Base-by-base conservation (phyloP, 225 moss, liverwort and hornwort genomes). In the Pleurozium schreberi region DNA sequence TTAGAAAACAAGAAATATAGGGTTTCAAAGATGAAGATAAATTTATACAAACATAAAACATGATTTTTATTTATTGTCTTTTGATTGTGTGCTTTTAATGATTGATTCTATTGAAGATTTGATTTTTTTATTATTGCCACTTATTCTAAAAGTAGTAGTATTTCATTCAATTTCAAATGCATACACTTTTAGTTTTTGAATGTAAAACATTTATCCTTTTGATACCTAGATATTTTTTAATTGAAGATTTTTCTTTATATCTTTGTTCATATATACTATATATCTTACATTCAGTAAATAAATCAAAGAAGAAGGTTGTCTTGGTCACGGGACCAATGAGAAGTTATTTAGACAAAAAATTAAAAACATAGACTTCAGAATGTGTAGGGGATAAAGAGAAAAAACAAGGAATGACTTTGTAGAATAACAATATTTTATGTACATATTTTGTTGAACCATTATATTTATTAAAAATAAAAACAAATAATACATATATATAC, bases 291-390 rank as follows among this genome's bases (percentile, higher is more conserved):
- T 58, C 11, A 27, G 27, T 11, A 17, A 58, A n/a, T 10, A 16
- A 11, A 14, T 18, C 5, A 15, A n/a, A 57, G 0, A n/a, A 53
- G 3, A 33, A 0, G 19, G 0, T 11, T 23, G 0, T 14, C 3
- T 17, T 79, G 2, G 2, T 58, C 4, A 8, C 5, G 28, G 7
- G 12, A 58, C 28, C 23, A 19, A 40, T 18, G 5, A 18, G 2
- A n/a, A 79, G 5, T 26, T 26, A 38, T 58, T 40, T 36, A 53
- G 36, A 12, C 8, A 30, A 80, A 19, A 31, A 2, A 8, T 60
- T 0, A 9, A 20, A 81, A 58, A 20, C 1, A 30, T 59, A 3
- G 14, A 9, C 8, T 14, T 31, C 9, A 3, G 0, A 59, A 18
- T 3, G 8, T 5, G 12, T 30, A 9, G 2, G 2, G 0, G 5